Evolutionary conservation across 225 moss, liverwort and hornwort genomes (phyloP).

Genomic region (Physcomitrium patens): DNA sequence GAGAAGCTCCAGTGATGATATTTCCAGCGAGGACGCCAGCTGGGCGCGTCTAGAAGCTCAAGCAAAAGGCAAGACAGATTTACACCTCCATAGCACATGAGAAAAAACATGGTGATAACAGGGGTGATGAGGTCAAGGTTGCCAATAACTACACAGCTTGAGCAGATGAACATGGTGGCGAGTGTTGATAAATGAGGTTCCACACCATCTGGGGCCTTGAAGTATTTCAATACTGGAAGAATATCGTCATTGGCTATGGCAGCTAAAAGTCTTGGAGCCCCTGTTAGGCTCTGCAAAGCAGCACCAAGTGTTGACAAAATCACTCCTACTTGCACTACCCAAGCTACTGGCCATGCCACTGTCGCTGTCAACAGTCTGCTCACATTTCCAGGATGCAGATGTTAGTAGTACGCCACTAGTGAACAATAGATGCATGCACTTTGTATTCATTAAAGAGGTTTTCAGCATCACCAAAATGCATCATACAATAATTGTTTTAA

Average conservation of each 20-base stretch:
- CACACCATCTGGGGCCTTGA: constrained; percentile 88
- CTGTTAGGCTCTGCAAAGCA: constrained; percentile 98
- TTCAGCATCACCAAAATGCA: not conserved
- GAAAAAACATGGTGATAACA: constrained; percentile 97
- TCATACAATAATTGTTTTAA: not conserved
- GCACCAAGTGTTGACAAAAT: constrained; percentile 97
- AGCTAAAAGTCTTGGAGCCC: constrained; percentile 93
- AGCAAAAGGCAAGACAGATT: constrained; percentile 96
- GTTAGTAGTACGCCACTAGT: constrained; percentile 22
- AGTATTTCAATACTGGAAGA: constrained; percentile 89
- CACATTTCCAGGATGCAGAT: constrained; percentile 30
- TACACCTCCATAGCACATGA: constrained; percentile 96
- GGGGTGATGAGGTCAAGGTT: constrained; percentile 97
- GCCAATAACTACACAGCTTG: constrained; percentile 94
- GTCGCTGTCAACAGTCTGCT: constrained; percentile 96
- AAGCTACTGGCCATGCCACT: constrained; percentile 94
- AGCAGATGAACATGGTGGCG: constrained; percentile 96
- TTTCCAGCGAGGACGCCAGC: constrained; percentile 99
- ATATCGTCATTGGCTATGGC: constrained; percentile 99
- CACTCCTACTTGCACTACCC: constrained; percentile 97
- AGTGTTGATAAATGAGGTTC: constrained; percentile 96
- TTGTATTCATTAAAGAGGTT: not conserved
- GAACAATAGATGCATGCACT: not conserved
- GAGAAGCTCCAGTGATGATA: constrained; percentile 99
- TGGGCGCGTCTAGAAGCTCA: constrained; percentile 97